Conservation (phyloP, 2,329 filamentous ascomycete species). For the Setomelanomma holmii region DNA sequence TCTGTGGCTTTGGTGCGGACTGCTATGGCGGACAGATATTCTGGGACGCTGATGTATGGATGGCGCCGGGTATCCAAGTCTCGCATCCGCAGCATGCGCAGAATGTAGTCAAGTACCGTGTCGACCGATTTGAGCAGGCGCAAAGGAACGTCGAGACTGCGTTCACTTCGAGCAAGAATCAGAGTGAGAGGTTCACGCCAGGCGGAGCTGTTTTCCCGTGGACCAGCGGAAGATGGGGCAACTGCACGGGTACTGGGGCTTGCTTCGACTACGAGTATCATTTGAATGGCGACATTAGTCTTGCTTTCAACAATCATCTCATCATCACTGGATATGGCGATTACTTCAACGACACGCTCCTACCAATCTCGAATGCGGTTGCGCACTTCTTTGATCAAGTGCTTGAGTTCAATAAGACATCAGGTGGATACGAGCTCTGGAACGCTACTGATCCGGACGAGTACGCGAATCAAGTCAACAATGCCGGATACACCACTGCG, state of each 20-base stretch:
- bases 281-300: conserved; percentile 72
- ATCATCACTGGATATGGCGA: conserved; percentile 65
- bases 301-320: conserved; percentile 68
- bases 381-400: conserved; percentile 68
- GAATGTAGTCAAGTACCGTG: conserved; percentile 70
- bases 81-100: conserved; percentile 68
- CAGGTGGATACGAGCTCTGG: conserved; percentile 35
- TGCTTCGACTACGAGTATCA: conserved; percentile 79
- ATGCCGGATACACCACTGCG: conserved; percentile 73
- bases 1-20: conserved; percentile 72
- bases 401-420: conserved; percentile 63
- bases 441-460: conserved; percentile 77
- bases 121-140: conserved; percentile 66
- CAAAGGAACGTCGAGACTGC: conserved; percentile 64
- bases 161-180: conserved; percentile 65
- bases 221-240: conserved; percentile 71
- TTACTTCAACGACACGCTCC: conserved; percentile 62
- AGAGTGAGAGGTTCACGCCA: conserved; percentile 62
- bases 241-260: conserved; percentile 67
- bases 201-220: conserved; percentile 71
- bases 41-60: conserved; percentile 73
- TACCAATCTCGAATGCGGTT: conserved; percentile 69
- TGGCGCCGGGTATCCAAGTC: conserved; percentile 70
- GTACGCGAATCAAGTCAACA: conserved; percentile 71
- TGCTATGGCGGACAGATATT: conserved; percentile 72